A percentile compares a stretch with the other conserved stretches of the same genome.
Conservation (phyloP, 208 protist genomes). For the Vickermania ingenoplastis region DNA sequence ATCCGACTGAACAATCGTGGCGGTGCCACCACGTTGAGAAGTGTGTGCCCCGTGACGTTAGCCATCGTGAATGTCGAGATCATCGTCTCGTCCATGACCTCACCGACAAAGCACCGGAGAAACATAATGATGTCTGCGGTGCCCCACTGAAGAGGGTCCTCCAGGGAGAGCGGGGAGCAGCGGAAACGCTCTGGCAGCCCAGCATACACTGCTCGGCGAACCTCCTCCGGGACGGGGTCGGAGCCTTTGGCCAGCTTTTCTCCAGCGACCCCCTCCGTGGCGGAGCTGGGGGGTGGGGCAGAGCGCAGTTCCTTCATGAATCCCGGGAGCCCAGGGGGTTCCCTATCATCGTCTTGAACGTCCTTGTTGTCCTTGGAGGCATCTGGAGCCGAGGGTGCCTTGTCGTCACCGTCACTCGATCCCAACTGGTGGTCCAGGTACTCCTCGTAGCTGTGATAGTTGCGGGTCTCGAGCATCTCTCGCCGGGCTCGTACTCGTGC, state of each 20-base stretch:
- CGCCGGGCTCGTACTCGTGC: conserved; percentile 24
- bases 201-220: conserved; percentile 4
- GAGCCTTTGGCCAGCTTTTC: background rate
- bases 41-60: conserved; percentile 34
- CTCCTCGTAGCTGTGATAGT: conserved; percentile 63
- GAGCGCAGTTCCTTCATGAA: conserved; percentile 25
- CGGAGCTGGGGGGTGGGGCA: background rate
- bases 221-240: background rate
- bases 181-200: background rate
- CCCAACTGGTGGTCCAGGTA: conserved; percentile 46
- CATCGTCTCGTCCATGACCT: conserved; percentile 61
- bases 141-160: conserved; percentile 61
- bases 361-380: background rate
- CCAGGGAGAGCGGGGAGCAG: conserved; percentile 11
- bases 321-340: conserved; percentile 26
- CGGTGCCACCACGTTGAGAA: conserved; percentile 60
- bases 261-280: background rate
- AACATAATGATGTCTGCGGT: conserved; percentile 55
- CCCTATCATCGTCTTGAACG: background rate
- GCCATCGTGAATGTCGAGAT: conserved; percentile 57
- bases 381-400: background rate
- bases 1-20: conserved; percentile 61
- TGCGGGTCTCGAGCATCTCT: conserved; percentile 30
- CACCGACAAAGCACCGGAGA: conserved; percentile 19
- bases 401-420: conserved; percentile 13